Evolutionary conservation across 2,329 filamentous ascomycete species (phyloP).

Genomic region (Botrytis byssoidea): DNA sequence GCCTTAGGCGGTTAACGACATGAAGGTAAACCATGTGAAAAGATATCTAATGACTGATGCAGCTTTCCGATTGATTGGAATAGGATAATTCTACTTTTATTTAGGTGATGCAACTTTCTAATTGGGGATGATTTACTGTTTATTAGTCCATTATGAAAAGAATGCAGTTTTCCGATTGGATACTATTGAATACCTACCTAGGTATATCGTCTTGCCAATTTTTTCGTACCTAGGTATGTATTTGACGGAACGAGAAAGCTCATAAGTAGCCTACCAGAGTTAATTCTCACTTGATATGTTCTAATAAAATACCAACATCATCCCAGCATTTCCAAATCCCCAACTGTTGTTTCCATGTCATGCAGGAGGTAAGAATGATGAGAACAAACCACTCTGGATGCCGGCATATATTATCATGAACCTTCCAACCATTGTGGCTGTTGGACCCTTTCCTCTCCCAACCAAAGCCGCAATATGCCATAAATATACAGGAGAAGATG

Average conservation of each 20-base stretch:
- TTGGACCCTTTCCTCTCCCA: slow-evolving; percentile 18
- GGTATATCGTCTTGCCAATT: not conserved
- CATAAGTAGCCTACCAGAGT: not conserved
- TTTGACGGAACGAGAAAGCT: not conserved
- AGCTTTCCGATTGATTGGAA: not conserved
- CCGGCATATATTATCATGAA: slow-evolving; percentile 80
- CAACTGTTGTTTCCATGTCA: slow-evolving; percentile 40
- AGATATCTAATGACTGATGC: not conserved
- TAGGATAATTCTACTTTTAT: not conserved
- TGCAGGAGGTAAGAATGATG: slow-evolving; percentile 88
- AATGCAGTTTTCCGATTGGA: not conserved
- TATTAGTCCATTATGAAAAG: not conserved
- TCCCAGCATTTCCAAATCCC: not conserved
- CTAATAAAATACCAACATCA: not conserved
- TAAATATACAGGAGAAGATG: slow-evolving; percentile 88
- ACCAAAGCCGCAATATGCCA: slow-evolving; percentile 63
- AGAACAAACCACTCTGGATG: slow-evolving; percentile 80
- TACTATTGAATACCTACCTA: not conserved
- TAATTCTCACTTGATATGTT: not conserved
- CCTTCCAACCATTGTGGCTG: slow-evolving; percentile 26
- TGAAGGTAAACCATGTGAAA: not conserved
- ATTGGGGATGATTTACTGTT: not conserved
- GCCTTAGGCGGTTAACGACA: not conserved
- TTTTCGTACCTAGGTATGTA: not conserved
- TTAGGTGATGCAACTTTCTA: not conserved